Evolutionary conservation across 495 filamentous ascomycete genomes (phyloP).

Genomic region (Usnea hakonensis): DNA sequence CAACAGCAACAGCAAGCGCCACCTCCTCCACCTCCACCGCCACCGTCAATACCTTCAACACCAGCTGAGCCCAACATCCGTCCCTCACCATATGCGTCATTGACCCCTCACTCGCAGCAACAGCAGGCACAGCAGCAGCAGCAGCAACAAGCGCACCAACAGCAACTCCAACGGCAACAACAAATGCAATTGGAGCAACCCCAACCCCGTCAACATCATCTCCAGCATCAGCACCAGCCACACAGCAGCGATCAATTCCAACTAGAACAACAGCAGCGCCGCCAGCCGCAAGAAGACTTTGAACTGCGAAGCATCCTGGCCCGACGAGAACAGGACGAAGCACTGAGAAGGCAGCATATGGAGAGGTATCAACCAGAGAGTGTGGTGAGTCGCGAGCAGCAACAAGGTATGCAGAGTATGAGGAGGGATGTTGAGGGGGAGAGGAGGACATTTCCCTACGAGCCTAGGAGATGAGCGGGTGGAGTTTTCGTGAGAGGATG

Average conservation of each 20-base stretch:
- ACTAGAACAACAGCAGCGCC: conserved; percentile 7
- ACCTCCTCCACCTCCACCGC: neutral
- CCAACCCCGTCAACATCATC: neutral
- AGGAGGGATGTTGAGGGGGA: conserved; percentile 3
- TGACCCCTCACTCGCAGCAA: conserved; percentile 17
- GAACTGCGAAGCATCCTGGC: neutral
- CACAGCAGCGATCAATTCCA: neutral
- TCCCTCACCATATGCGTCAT: conserved; percentile 18
- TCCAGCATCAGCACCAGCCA: neutral
- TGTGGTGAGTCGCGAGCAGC: neutral
- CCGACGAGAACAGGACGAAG: neutral
- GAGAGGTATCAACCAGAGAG: neutral
- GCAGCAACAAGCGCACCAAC: conserved; percentile 12
- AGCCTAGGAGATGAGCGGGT: neutral
- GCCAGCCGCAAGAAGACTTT: neutral
- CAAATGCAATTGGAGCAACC: neutral
- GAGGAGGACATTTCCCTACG: neutral
- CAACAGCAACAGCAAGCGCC: conserved; percentile 6
- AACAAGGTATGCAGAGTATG: neutral
- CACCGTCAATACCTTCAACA: conserved; percentile 6
- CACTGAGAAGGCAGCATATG: neutral
- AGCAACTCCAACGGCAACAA: neutral
- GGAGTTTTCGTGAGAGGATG: neutral
- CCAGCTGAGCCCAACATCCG: conserved; percentile 17
- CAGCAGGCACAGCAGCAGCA: conserved; percentile 17